Evolutionary conservation across 176 grass and related monocot species (phyloP).

Genomic region (Oryza brachyantha): DNA sequence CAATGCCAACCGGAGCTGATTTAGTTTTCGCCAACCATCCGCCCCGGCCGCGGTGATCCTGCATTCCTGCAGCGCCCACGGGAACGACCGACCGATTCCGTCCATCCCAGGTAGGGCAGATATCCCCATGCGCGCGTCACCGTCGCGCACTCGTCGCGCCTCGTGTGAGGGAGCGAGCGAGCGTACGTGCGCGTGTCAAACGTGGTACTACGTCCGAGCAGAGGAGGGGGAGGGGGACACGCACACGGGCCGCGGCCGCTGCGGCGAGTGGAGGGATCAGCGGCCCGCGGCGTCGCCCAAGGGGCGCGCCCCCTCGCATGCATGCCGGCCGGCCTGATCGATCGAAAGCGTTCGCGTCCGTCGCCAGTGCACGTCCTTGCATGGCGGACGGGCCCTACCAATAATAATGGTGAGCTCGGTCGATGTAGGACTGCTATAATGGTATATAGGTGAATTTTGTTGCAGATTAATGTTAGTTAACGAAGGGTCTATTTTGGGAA

Average conservation of each 20-base stretch:
- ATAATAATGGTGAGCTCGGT: neutral
- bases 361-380: neutral
- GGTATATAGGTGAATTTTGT: neutral
- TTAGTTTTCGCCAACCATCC: neutral
- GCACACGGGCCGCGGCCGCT: neutral
- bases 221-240: neutral
- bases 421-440: neutral
- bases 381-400: neutral
- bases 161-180: too few relatives aligned
- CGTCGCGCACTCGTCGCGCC: too few relatives aligned
- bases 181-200: neutral
- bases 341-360: too few relatives aligned
- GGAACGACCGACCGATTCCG: neutral
- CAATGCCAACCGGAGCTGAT: neutral
- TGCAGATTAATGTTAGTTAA: neutral
- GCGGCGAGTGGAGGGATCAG: slow-evolving; percentile 32
- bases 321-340: neutral
- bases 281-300: slow-evolving; percentile 34
- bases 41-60: too few relatives aligned
- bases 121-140: too few relatives aligned
- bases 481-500: too few relatives aligned
- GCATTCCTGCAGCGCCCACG: neutral
- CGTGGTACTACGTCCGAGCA: neutral
- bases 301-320: slow-evolving; percentile 15
- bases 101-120: too few relatives aligned